phyloP scores from a whole-genome alignment of 352 stramenopile genomes.

The Globisporangium camurandrum region DNA sequence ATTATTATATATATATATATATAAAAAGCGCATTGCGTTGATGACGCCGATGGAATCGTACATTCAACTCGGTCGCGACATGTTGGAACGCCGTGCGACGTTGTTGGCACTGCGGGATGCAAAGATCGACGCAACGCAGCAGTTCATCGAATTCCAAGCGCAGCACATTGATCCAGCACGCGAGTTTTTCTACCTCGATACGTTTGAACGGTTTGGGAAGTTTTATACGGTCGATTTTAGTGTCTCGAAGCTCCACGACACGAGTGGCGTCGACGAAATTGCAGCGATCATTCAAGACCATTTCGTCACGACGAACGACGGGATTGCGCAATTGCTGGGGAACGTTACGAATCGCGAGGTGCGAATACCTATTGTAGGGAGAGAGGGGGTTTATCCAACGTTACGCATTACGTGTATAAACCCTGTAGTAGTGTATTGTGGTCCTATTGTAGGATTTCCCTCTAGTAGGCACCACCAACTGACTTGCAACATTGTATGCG shows the following conservation, averaged over 20 bases:
- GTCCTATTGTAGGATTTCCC: background rate
- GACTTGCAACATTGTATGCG: background rate
- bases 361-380: background rate
- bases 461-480: background rate
- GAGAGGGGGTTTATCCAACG: too few species aligned
- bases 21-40: conserved; percentile 46
- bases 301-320: conserved; percentile 55
- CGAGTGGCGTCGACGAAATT: conserved; percentile 48
- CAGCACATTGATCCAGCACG: conserved; percentile 41
- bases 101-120: conserved; percentile 58
- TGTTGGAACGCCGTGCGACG: conserved; percentile 48
- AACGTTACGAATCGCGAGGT: conserved; percentile 53
- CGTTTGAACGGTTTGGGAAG: conserved; percentile 79
- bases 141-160: conserved; percentile 71
- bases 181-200: conserved; percentile 65
- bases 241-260: conserved; percentile 68
- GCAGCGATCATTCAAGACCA: conserved; percentile 67
- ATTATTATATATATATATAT: background rate
- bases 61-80: conserved; percentile 53
- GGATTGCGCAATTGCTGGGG: conserved; percentile 42
- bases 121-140: conserved; percentile 72
- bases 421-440: background rate
- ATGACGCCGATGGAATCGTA: conserved; percentile 78
- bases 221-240: conserved; percentile 70
- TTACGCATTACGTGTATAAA: background rate